A percentile compares a stretch with the other conserved stretches of the same genome.
These are phyloP conservation scores for Fusarium agapanthi DNA, from an alignment of 2,329 filamentous ascomycete genomes.

Conservation along the genomic window DNA sequence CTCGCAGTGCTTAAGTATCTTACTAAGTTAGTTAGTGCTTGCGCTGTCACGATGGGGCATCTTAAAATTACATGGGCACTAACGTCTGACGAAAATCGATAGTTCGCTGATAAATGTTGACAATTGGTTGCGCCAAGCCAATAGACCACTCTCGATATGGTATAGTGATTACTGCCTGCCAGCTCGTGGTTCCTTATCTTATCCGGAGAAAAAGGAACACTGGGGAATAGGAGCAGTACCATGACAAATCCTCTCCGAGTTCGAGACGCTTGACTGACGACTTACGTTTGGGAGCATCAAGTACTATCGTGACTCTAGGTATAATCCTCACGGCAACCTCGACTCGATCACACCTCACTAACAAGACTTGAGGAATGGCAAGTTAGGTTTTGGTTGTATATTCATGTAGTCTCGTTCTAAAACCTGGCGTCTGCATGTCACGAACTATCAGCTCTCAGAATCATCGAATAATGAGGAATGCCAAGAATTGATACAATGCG, in stretches of 20 bases:
- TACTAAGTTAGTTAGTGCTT: background rate
- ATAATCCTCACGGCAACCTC: fast-evolving
- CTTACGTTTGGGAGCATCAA: background rate
- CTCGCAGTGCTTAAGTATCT: background rate
- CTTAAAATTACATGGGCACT: background rate
- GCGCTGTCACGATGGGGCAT: background rate
- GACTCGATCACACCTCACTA: background rate
- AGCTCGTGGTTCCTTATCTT: background rate
- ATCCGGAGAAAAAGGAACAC: background rate
- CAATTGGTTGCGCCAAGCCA: background rate
- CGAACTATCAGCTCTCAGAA: background rate
- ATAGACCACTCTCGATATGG: background rate
- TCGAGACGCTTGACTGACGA: background rate
- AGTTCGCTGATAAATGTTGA: background rate
- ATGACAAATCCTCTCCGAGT: background rate
- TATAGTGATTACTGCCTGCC: background rate
- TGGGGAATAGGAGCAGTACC: background rate
- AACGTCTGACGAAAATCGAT: background rate
- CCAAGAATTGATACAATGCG: background rate
- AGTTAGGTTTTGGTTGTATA: background rate
- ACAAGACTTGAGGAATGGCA: background rate
- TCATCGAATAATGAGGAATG: conserved; percentile 17
- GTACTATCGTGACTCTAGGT: background rate
- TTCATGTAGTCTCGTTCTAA: background rate
- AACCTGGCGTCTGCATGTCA: fast-evolving